A percentile compares a stretch with the other conserved stretches of the same genome.
Evolutionary conservation across 2,329 filamentous ascomycete species (phyloP).

Genomic region (Exophiala sideris): DNA sequence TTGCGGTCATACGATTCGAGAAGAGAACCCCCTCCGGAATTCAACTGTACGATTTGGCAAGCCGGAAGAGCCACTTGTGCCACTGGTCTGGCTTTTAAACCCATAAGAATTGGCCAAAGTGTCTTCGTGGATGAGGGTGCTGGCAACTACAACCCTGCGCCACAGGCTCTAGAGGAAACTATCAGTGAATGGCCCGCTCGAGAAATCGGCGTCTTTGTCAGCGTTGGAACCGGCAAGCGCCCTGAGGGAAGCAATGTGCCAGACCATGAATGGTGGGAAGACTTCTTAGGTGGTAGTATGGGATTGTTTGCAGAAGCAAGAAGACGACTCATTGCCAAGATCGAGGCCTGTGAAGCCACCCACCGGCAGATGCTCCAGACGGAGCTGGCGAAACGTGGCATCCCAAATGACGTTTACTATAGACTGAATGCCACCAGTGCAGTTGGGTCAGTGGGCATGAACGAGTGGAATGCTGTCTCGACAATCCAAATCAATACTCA

Average conservation of each 20-base stretch:
- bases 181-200: slow-evolving; percentile 93
- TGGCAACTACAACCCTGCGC: slow-evolving; percentile 88
- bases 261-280: slow-evolving; percentile 84
- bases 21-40: slow-evolving; percentile 84
- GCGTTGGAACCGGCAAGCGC: slow-evolving; percentile 88
- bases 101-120: slow-evolving; percentile 88
- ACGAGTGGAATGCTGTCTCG: slow-evolving; percentile 90
- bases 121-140: slow-evolving; percentile 89
- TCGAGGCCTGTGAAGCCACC: slow-evolving; percentile 89
- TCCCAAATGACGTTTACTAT: slow-evolving; percentile 88
- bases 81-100: slow-evolving; percentile 91
- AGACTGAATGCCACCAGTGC: slow-evolving; percentile 85
- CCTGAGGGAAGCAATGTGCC: slow-evolving; percentile 66
- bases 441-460: slow-evolving; percentile 84
- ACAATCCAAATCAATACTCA: slow-evolving; percentile 93
- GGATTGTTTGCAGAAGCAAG: slow-evolving; percentile 90
- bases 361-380: slow-evolving; percentile 83
- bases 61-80: slow-evolving; percentile 91
- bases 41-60: slow-evolving; percentile 95
- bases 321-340: slow-evolving; percentile 79
- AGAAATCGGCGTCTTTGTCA: slow-evolving; percentile 87
- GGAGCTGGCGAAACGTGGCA: slow-evolving; percentile 69
- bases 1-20: slow-evolving; percentile 93
- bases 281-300: slow-evolving; percentile 66
- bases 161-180: slow-evolving; percentile 83